Evolutionary conservation across 345 rosid species (phyloP).

Genomic region (Hypericum androsaemum): DNA sequence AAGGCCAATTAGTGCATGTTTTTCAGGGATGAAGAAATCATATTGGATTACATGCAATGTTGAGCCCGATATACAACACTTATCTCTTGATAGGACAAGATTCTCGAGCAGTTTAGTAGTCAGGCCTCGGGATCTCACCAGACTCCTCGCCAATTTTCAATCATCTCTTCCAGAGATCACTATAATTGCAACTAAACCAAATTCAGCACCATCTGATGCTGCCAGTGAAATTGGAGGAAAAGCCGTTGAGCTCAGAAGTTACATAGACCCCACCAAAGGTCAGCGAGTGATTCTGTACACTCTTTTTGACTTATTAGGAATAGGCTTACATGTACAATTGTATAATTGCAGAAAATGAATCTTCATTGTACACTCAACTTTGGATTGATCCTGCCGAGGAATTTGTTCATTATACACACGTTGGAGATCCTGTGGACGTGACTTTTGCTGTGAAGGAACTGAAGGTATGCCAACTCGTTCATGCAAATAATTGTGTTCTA

Average conservation of each 20-base stretch:
- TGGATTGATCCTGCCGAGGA: constrained; percentile 97
- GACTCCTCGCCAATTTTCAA: constrained; percentile 85
- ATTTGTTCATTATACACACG: constrained; percentile 72
- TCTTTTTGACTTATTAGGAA: not conserved
- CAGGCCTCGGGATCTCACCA: constrained; percentile 76
- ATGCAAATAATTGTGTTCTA: constrained; percentile 1
- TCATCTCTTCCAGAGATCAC: constrained; percentile 96
- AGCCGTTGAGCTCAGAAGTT: constrained; percentile 89
- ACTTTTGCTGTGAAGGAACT: constrained; percentile 82
- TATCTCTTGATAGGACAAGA: constrained; percentile 73
- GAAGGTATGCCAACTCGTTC: constrained; percentile 39
- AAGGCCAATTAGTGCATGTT: not conserved
- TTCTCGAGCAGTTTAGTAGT: constrained; percentile 64
- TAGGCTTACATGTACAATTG: constrained; percentile 15
- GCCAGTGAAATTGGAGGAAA: constrained; percentile 77
- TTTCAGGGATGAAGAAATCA: constrained; percentile 64
- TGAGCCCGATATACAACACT: constrained; percentile 74
- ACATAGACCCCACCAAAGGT: constrained; percentile 86
- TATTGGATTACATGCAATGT: constrained; percentile 89
- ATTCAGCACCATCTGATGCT: constrained; percentile 56
- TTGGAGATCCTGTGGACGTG: constrained; percentile 79
- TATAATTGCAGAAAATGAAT: constrained; percentile 54
- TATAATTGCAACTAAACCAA: constrained; percentile 68
- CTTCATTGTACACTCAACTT: constrained; percentile 70
- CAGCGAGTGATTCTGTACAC: constrained; percentile 6